Evolutionary conservation across 2,329 filamentous ascomycete genomes (phyloP).

Genomic region (Corynespora cassiicola): DNA sequence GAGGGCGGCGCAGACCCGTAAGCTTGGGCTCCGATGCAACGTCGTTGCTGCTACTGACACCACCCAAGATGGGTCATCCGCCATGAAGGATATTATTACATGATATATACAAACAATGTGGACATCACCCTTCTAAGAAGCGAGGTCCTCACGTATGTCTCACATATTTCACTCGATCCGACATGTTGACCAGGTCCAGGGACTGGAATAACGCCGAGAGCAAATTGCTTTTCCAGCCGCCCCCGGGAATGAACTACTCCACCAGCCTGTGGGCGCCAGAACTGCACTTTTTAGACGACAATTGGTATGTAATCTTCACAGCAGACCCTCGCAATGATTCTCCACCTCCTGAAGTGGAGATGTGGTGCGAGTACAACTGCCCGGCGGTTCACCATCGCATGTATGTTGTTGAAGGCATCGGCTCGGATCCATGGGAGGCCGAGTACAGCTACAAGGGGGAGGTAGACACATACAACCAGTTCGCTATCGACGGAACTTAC

Average conservation of each 20-base stretch:
- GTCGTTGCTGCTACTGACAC: conserved; percentile 5
- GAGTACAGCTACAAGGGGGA: conserved; percentile 53
- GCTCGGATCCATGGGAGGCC: conserved; percentile 53
- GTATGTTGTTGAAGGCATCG: conserved; percentile 55
- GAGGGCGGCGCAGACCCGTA: conserved; percentile 52
- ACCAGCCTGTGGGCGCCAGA: conserved; percentile 60
- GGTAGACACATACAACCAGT: conserved; percentile 59
- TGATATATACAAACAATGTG: conserved; percentile 53
- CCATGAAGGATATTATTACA: conserved; percentile 51
- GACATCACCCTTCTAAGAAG: conserved; percentile 54
- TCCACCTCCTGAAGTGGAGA: conserved; percentile 55
- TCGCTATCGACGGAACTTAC: conserved; percentile 62
- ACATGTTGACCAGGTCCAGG: no score
- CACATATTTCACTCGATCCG: no score
- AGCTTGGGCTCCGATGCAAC: conserved; percentile 8
- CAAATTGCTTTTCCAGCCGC: conserved; percentile 51
- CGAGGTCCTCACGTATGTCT: conserved; percentile 45
- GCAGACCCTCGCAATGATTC: conserved; percentile 56
- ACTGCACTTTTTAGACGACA: conserved; percentile 53
- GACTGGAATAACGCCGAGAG: conserved; percentile 54
- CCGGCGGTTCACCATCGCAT: conserved; percentile 60
- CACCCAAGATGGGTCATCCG: conserved; percentile 49
- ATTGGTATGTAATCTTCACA: conserved; percentile 62
- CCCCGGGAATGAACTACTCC: conserved; percentile 51
- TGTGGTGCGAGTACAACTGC: conserved; percentile 56